Evolutionary conservation across 2,329 filamentous ascomycete species (phyloP).

Genomic region (Alternaria sp.): DNA sequence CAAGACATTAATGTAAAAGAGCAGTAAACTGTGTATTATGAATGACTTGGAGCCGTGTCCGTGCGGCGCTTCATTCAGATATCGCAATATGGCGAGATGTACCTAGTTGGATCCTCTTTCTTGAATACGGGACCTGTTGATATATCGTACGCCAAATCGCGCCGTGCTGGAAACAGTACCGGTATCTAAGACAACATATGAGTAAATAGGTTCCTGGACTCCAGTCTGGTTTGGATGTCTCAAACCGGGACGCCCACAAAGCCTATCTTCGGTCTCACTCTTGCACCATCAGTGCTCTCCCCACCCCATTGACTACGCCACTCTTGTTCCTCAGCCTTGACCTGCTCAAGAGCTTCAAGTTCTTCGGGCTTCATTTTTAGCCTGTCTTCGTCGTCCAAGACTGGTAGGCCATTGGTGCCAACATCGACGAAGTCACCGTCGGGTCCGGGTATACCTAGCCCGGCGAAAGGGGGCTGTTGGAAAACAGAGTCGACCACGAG

Average conservation of each 20-base stretch:
- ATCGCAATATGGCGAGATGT: not conserved
- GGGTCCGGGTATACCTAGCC: constrained; percentile 67
- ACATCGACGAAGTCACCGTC: constrained; percentile 61
- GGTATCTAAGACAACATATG: not conserved
- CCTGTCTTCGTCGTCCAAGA: constrained; percentile 71
- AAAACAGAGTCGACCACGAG: constrained; percentile 69
- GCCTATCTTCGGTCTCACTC: constrained; percentile 58
- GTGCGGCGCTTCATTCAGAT: not conserved
- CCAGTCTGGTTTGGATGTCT: not conserved
- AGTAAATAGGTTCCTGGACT: not conserved
- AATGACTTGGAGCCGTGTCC: not conserved
- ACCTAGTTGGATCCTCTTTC: not conserved
- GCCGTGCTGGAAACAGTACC: not conserved
- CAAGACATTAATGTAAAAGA: not conserved
- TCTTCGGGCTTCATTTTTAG: constrained; percentile 75
- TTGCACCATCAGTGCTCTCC: constrained; percentile 67
- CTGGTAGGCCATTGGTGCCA: constrained; percentile 66
- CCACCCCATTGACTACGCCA: constrained; percentile 81
- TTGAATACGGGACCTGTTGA: not conserved
- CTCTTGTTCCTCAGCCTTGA: constrained; percentile 68
- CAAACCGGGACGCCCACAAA: constrained; percentile 61
- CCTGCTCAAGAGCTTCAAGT: constrained; percentile 74
- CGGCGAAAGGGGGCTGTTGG: constrained; percentile 66
- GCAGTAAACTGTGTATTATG: not conserved
- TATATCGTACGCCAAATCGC: not conserved